phyloP scores from a whole-genome alignment of 2,329 filamentous ascomycete species.

The Penicillium sp. region DNA sequence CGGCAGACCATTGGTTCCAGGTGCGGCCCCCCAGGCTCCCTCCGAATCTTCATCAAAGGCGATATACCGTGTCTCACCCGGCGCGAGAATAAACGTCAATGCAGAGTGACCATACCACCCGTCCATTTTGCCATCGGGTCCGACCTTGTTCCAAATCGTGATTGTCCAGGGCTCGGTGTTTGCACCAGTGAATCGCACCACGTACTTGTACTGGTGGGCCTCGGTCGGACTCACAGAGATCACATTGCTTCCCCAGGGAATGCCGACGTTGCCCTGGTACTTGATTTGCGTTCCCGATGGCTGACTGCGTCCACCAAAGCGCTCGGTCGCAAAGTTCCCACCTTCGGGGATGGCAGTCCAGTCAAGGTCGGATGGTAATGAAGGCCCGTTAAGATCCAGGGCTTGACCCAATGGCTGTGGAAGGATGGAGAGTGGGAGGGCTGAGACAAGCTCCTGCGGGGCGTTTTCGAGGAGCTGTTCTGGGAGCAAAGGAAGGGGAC shows the following conservation, averaged over 20 bases:
- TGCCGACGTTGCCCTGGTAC: conserved; percentile 44
- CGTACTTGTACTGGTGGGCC: conserved; percentile 43
- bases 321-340: conserved; percentile 25
- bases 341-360: conserved; percentile 32
- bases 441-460: conserved; percentile 8
- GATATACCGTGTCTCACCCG: conserved; percentile 40
- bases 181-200: conserved; percentile 37
- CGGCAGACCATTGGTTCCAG: conserved; percentile 32
- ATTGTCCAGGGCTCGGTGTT: conserved; percentile 40
- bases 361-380: conserved; percentile 9
- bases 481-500: background rate
- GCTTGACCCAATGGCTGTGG: conserved; percentile 9
- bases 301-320: conserved; percentile 40
- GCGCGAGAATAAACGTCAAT: conserved; percentile 36
- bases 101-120: conserved; percentile 44
- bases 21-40: conserved; percentile 42
- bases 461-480: conserved; percentile 9
- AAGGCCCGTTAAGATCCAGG: conserved; percentile 6
- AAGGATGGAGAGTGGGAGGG: conserved; percentile 11
- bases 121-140: conserved; percentile 38
- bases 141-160: conserved; percentile 47
- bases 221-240: conserved; percentile 38
- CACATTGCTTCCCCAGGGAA: conserved; percentile 48
- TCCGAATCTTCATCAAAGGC: conserved; percentile 46
- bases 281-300: conserved; percentile 25